Percentiles rank a stretch among this genome's conserved stretches.
These are phyloP conservation scores for Aspergillus saccharolyticus DNA, from an alignment of 495 filamentous ascomycete species.

Conservation along the genomic window DNA sequence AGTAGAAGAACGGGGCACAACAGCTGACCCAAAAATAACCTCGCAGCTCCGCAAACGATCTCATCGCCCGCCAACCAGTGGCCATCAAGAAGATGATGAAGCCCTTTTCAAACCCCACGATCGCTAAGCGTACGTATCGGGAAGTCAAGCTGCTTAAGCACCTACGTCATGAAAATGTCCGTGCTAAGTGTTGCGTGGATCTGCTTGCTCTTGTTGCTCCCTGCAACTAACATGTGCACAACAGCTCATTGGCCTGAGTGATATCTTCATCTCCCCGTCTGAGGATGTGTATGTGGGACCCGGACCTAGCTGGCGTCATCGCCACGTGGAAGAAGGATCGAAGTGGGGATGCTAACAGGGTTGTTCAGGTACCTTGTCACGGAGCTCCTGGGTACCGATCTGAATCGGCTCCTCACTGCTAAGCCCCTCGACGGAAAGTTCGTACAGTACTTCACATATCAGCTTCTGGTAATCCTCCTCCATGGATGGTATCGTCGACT, in stretches of 20 bases:
- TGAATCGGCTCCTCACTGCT: slow-evolving; percentile 89
- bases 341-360: neutral
- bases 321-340: neutral
- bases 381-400: slow-evolving; percentile 92
- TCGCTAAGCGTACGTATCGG: slow-evolving; percentile 94
- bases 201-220: neutral
- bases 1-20: neutral
- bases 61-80: slow-evolving; percentile 88
- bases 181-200: neutral
- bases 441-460: slow-evolving; percentile 98
- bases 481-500: neutral
- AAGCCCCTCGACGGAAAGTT: slow-evolving; percentile 96
- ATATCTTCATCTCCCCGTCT: slow-evolving; percentile 98
- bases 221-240: slow-evolving; percentile 32
- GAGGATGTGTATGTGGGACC: slow-evolving; percentile 79
- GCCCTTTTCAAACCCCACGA: slow-evolving; percentile 92
- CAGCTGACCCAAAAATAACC: neutral
- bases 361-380: slow-evolving; percentile 87
- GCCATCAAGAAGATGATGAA: slow-evolving; percentile 99
- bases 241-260: slow-evolving; percentile 92
- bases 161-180: slow-evolving; percentile 95
- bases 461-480: slow-evolving; percentile 68
- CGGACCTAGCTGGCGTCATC: neutral
- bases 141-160: slow-evolving; percentile 97
- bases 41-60: slow-evolving; percentile 85